Conservation (phyloP, 176 grass and related monocot species). For the Zoysia japonica region DNA sequence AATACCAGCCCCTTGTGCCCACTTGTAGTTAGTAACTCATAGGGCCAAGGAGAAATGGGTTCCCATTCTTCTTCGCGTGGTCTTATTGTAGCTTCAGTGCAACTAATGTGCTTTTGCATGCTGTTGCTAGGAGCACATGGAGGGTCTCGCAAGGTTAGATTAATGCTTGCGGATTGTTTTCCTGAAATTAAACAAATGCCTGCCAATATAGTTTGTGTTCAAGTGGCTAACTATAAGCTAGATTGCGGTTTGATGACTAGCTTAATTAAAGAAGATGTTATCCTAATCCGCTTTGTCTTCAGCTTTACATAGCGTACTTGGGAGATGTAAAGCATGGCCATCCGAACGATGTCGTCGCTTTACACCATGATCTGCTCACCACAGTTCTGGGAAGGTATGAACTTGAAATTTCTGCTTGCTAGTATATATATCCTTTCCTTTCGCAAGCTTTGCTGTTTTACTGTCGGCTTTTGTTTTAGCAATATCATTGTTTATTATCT, state of each 20-base stretch:
- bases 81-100: background rate
- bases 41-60: background rate
- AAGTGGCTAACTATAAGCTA: no score
- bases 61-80: background rate
- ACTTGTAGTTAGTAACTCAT: no score
- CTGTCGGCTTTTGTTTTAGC: no score
- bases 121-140: background rate
- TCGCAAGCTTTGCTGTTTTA: no score
- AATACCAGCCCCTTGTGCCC: background rate
- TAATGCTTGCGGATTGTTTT: no score
- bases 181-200: no score
- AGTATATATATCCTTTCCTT: no score
- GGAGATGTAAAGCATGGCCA: constrained; percentile 37
- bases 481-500: no score
- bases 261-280: background rate
- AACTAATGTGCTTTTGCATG: background rate
- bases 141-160: background rate
- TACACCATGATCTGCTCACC: constrained; percentile 42
- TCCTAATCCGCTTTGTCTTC: background rate
- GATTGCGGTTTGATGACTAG: background rate
- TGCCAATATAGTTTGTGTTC: no score
- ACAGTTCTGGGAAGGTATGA: constrained; percentile 31
- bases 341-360: background rate
- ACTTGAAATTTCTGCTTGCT: background rate
- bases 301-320: constrained; percentile 39